These are phyloP conservation scores for Calamus simplicifolius DNA, from an alignment of 176 grass and related monocot species.

Conservation along the genomic window DNA sequence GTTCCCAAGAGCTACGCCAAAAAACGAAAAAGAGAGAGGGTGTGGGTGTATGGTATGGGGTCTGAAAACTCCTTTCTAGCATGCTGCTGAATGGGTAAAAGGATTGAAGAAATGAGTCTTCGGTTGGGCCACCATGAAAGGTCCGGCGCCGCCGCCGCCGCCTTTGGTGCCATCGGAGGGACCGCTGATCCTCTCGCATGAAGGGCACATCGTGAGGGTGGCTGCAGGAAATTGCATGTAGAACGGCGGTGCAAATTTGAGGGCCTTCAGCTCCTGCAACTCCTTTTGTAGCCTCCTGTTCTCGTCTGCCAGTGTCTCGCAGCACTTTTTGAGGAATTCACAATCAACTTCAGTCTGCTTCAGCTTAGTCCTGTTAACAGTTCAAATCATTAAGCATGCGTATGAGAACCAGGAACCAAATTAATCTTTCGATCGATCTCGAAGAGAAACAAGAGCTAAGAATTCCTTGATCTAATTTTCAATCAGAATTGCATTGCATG, in stretches of 20 bases:
- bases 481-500: too few species aligned
- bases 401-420: too few species aligned
- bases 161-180: conserved; percentile 22
- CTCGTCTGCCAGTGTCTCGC: conserved; percentile 83
- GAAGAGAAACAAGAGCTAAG: too few species aligned
- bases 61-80: conserved; percentile 18
- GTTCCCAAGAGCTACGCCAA: too few species aligned
- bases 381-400: too few species aligned
- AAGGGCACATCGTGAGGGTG: conserved; percentile 67
- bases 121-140: background rate
- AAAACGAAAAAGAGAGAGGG: too few species aligned
- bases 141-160: conserved; percentile 30
- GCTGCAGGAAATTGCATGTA: conserved; percentile 75
- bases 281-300: conserved; percentile 80
- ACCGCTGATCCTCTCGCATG: conserved; percentile 61
- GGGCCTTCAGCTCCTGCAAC: conserved; percentile 49
- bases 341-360: conserved; percentile 96
- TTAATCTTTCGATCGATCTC: too few species aligned
- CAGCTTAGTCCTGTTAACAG: conserved; percentile 71
- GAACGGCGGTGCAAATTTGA: conserved; percentile 22
- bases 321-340: conserved; percentile 83
- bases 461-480: too few species aligned
- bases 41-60: too few species aligned
- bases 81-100: conserved; percentile 76
- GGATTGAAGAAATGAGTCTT: conserved; percentile 84